Base-by-base conservation (phyloP, 163 green algal species). In the Volvox carteri region DNA sequence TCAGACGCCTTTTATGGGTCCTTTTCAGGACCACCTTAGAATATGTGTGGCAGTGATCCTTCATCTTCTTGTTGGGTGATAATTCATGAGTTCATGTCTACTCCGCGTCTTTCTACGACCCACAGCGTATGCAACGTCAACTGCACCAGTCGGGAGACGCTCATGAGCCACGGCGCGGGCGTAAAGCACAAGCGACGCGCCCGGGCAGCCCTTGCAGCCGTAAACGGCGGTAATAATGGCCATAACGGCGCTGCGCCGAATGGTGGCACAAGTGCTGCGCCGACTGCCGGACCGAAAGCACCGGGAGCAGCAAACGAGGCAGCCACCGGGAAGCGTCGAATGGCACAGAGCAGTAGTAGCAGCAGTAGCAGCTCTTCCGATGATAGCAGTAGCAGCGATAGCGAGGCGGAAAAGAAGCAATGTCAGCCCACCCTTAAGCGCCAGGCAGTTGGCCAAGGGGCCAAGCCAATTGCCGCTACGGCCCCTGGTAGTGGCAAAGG, bases 111-210 rank as follows among this genome's bases (percentile, higher is more conserved):
- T 44, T 16, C 58, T 67, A 14, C 56, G 16, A 8, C 19, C 56
- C 91, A 80, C 91, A 93, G 85, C 19, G 79, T 97, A 9, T 99
- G 97, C 94, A 98, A 98, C 74, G 96, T 99, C 41, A 96, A 73
- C n/a, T 98, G 96, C 93, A 99, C 97, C 0, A 98, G 95, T 89
- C 73, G 93, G 52, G 96, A 98, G 44, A 98, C 97, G 9, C 92
- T 99, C 42, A 62, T 96, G 46, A 92, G 88, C 2, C 97, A 99
- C 88, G 97, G 97, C 0, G 48, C 91, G 3, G 97, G 97, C 0
- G 93, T 92, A 16, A 99, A 98, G 89, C 97, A 99, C 93, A 94
- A 94, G 80, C 90, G 95, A 0, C 93, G 86, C 5, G 89, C 86
- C 1, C 41, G 77, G 8, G 91, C 89, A 28, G 87, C 91, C n/a